These are phyloP conservation scores for Xylaria sp. DNA, from an alignment of 2,329 filamentous ascomycete genomes.

Conservation along the genomic window DNA sequence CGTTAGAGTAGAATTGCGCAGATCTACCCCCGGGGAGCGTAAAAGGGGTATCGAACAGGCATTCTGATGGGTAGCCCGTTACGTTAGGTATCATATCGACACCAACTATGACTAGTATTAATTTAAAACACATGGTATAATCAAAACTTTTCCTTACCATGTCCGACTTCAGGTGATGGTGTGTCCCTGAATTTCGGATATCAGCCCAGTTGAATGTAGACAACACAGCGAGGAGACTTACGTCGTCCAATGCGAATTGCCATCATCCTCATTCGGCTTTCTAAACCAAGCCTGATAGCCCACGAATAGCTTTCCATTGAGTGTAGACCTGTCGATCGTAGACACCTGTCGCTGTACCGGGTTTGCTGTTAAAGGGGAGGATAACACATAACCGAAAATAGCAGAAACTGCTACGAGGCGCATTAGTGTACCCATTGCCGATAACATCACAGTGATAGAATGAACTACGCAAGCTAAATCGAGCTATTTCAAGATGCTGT, in stretches of 20 bases:
- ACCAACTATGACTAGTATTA: slow-evolving; percentile 18
- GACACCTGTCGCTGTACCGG: slow-evolving; percentile 12
- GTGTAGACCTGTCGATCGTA: slow-evolving; percentile 29
- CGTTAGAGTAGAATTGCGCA: slow-evolving; percentile 31
- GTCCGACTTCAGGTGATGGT: slow-evolving; percentile 28
- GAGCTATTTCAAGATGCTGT: too few species aligned
- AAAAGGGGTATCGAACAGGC: slow-evolving; percentile 31
- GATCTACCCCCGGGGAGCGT: slow-evolving; percentile 20
- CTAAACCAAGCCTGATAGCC: slow-evolving; percentile 35
- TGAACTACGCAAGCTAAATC: too few species aligned
- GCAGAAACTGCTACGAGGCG: too few species aligned
- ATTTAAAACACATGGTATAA: neutral
- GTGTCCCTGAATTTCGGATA: slow-evolving; percentile 14
- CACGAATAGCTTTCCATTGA: slow-evolving; percentile 32
- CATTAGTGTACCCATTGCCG: too few species aligned
- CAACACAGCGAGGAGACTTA: slow-evolving; percentile 2
- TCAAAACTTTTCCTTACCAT: slow-evolving; percentile 13
- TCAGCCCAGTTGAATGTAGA: neutral
- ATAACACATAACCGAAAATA: too few species aligned
- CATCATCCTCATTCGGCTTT: slow-evolving; percentile 28
- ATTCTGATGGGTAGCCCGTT: slow-evolving; percentile 28
- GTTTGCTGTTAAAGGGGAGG: neutral
- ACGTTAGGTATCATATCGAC: slow-evolving; percentile 33
- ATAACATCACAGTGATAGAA: too few species aligned
- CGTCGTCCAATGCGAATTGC: slow-evolving; percentile 35